These are phyloP conservation scores for Penicillium oxalicum DNA, from an alignment of 2,329 filamentous ascomycete species.

Conservation along the genomic window DNA sequence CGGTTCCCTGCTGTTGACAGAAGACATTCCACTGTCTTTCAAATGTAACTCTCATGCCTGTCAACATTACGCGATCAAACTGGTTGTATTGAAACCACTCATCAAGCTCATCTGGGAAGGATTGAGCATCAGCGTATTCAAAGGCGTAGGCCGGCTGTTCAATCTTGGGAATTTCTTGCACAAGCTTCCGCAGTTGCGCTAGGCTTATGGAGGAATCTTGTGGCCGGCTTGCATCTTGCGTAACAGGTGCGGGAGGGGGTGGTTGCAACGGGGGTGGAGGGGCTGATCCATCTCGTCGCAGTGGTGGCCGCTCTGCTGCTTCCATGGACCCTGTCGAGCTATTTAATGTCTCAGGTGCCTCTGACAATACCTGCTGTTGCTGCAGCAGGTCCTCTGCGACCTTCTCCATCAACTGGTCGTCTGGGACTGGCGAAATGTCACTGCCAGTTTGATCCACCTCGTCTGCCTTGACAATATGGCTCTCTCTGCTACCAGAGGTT, in stretches of 20 bases:
- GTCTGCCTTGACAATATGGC: slow-evolving; percentile 45
- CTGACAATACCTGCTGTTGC: slow-evolving; percentile 27
- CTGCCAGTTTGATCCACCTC: slow-evolving; percentile 46
- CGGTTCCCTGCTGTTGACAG: slow-evolving; percentile 29
- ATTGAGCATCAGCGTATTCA: slow-evolving; percentile 64
- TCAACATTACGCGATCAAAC: slow-evolving; percentile 74
- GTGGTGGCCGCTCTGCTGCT: slow-evolving; percentile 27
- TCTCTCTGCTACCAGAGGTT: slow-evolving; percentile 29
- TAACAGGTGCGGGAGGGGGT: slow-evolving; percentile 42
- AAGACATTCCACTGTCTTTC: slow-evolving; percentile 66
- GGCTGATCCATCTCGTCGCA: slow-evolving; percentile 33
- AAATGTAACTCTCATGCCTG: slow-evolving; percentile 69
- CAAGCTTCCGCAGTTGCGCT: slow-evolving; percentile 65
- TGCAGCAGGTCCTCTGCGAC: slow-evolving; percentile 33
- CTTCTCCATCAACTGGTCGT: slow-evolving; percentile 40
- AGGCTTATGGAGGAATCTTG: slow-evolving; percentile 70
- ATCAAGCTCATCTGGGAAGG: slow-evolving; percentile 81
- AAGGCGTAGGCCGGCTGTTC: slow-evolving; percentile 80
- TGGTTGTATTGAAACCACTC: slow-evolving; percentile 96
- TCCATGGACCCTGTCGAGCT: slow-evolving; percentile 13
- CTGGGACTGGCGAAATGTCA: slow-evolving; percentile 41
- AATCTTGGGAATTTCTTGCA: slow-evolving; percentile 64
- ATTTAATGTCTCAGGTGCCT: slow-evolving; percentile 8
- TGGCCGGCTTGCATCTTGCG: slow-evolving; percentile 35
- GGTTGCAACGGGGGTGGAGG: slow-evolving; percentile 42